phyloP scores from a whole-genome alignment of 2,329 filamentous ascomycete genomes.

The Arachnomyces sp. region DNA sequence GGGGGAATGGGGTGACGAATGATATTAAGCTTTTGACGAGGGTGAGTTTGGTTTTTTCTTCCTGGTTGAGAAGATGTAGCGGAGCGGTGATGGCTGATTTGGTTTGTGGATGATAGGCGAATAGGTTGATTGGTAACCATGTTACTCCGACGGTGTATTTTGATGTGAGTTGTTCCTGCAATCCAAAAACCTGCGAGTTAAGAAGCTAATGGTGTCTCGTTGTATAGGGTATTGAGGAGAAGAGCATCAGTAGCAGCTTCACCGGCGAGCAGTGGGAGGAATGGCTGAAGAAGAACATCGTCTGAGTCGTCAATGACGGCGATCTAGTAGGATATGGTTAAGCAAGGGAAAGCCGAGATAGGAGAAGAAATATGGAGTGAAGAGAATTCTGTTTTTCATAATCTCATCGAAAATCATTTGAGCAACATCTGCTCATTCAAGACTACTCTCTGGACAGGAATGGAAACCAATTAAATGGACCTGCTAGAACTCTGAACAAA shows the following conservation, averaged over 20 bases:
- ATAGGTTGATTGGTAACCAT: slow-evolving; percentile 73
- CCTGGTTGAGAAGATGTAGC: slow-evolving; percentile 4
- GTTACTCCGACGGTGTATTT: slow-evolving; percentile 87
- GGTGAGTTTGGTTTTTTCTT: slow-evolving; percentile 34
- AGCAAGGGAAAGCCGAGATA: slow-evolving; percentile 8
- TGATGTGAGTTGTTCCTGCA: slow-evolving; percentile 45
- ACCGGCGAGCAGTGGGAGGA: slow-evolving; percentile 74
- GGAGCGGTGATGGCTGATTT: background rate
- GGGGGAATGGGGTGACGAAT: slow-evolving; percentile 72
- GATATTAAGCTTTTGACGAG: slow-evolving; percentile 81
- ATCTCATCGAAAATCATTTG: no score
- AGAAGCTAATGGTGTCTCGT: slow-evolving; percentile 17
- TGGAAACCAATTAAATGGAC: slow-evolving; percentile 5
- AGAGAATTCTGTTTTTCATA: slow-evolving; percentile 1
- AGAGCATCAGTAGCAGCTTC: slow-evolving; percentile 72
- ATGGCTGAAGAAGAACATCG: slow-evolving; percentile 64
- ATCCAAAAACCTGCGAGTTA: background rate
- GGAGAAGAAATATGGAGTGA: background rate
- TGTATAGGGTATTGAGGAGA: slow-evolving; percentile 59
- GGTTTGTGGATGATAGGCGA: slow-evolving; percentile 30
- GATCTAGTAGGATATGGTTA: no score
- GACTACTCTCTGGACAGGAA: background rate
- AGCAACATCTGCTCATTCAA: background rate
- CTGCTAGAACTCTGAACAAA: no score
- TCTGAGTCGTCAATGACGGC: slow-evolving; percentile 37